Evolutionary conservation across 1,139 yeast species (phyloP).

Genomic region (Saccharomycopsis hybrid): DNA sequence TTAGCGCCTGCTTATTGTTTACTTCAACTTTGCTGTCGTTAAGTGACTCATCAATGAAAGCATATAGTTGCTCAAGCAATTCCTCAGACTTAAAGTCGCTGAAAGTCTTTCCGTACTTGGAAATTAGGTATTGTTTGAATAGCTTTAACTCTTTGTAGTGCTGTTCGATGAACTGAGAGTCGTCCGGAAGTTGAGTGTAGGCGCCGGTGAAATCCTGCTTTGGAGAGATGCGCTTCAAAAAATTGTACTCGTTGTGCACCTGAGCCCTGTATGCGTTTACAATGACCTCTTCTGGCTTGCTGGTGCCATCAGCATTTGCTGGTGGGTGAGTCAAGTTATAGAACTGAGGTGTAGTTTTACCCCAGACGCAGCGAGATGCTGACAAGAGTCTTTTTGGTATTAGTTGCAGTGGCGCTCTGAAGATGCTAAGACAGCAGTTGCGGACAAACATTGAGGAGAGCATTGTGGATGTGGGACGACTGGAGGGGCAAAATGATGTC

Average conservation of each 20-base stretch:
- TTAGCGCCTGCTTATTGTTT: too few species aligned
- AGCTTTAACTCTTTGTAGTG: constrained; percentile 34
- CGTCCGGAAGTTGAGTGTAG: constrained; percentile 44
- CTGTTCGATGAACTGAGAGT: constrained; percentile 40
- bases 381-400: too few species aligned
- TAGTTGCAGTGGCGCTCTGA: too few species aligned
- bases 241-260: constrained; percentile 12
- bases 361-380: too few species aligned
- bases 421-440: too few species aligned
- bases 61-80: constrained; percentile 8
- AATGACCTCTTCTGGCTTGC: neutral
- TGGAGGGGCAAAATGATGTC: too few species aligned
- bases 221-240: constrained; percentile 9
- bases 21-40: neutral
- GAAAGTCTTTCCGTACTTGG: constrained; percentile 26
- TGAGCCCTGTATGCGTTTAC: constrained; percentile 10
- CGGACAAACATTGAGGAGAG: too few species aligned
- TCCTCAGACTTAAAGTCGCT: constrained; percentile 10
- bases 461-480: too few species aligned
- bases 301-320: neutral
- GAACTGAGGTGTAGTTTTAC: constrained; percentile 3
- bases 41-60: constrained; percentile 11
- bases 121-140: constrained; percentile 28
- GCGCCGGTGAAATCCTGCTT: neutral
- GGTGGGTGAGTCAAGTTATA: constrained; percentile 6